Percentiles rank a stretch among this genome's conserved stretches.
Evolutionary conservation across 257 asterid species (phyloP).

Genomic region (Coffea canephora): DNA sequence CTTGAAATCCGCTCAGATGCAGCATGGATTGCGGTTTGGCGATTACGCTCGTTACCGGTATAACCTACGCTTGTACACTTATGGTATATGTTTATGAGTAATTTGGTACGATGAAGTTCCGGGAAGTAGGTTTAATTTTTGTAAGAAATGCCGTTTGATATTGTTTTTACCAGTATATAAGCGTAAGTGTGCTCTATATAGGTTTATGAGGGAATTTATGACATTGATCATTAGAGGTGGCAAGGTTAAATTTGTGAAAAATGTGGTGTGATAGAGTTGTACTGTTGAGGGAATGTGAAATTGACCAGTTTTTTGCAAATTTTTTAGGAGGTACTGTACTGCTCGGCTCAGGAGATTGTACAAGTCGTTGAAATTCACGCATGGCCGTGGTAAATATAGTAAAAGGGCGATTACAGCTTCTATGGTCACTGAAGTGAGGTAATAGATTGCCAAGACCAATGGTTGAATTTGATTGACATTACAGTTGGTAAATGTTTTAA

Average conservation of each 20-base stretch:
- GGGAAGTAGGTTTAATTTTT: too few species aligned
- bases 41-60: constrained; percentile 11
- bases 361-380: too few species aligned
- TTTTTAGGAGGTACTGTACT: too few species aligned
- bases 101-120: too few species aligned
- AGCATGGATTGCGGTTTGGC: constrained; percentile 95
- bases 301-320: too few species aligned
- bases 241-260: not conserved
- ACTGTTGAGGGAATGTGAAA: not conserved
- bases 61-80: too few species aligned
- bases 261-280: not conserved
- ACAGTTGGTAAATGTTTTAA: not conserved
- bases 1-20: constrained; percentile 94
- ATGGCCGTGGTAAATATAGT: too few species aligned
- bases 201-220: constrained; percentile 1
- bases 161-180: too few species aligned
- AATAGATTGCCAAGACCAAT: constrained; percentile 5
- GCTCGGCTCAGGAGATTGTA: too few species aligned
- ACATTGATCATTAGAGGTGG: not conserved
- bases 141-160: too few species aligned
- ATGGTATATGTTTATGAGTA: too few species aligned
- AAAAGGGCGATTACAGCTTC: constrained; percentile 40
- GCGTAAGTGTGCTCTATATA: too few species aligned
- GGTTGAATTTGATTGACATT: constrained; percentile 8
- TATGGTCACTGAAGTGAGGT: constrained; percentile 92